Conservation (phyloP, 2,329 filamentous ascomycete genomes). For the Didymella pomorum region DNA sequence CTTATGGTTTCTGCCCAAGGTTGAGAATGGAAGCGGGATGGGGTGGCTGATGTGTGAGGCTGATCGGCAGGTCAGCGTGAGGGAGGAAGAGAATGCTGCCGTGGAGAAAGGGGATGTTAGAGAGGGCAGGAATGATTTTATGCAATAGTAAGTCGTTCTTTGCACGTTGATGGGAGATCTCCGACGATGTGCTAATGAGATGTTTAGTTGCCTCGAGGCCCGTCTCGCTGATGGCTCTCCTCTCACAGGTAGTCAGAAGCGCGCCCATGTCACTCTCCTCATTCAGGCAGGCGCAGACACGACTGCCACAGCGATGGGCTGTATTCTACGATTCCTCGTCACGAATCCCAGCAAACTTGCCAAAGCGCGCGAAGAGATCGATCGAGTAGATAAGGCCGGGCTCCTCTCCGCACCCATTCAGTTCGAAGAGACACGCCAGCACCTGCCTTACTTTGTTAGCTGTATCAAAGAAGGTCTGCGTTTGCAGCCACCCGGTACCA, state of each 20-base stretch:
- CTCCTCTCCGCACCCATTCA: conserved; percentile 36
- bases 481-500: conserved; percentile 60
- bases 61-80: conserved; percentile 41
- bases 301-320: conserved; percentile 47
- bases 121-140: conserved; percentile 41
- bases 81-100: conserved; percentile 35
- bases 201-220: conserved; percentile 44
- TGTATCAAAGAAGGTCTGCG: conserved; percentile 62
- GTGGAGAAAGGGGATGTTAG: conserved; percentile 26
- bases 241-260: conserved; percentile 43
- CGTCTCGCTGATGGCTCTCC: conserved; percentile 40
- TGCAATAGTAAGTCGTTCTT: conserved; percentile 32
- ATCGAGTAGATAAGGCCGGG: conserved; percentile 28
- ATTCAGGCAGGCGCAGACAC: conserved; percentile 52
- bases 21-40: conserved; percentile 42
- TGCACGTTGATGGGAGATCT: background rate
- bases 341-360: conserved; percentile 25
- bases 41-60: conserved; percentile 52
- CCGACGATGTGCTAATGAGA: conserved; percentile 25
- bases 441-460: conserved; percentile 58
- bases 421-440: conserved; percentile 43
- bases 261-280: conserved; percentile 50
- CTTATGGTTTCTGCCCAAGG: conserved; percentile 43
- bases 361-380: conserved; percentile 36
- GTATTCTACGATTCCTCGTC: conserved; percentile 42